Percentiles rank a stretch among this genome's conserved stretches.
Conservation (phyloP, 768 basidiomycete genomes). For the Tricholoma hemisulphureum region DNA sequence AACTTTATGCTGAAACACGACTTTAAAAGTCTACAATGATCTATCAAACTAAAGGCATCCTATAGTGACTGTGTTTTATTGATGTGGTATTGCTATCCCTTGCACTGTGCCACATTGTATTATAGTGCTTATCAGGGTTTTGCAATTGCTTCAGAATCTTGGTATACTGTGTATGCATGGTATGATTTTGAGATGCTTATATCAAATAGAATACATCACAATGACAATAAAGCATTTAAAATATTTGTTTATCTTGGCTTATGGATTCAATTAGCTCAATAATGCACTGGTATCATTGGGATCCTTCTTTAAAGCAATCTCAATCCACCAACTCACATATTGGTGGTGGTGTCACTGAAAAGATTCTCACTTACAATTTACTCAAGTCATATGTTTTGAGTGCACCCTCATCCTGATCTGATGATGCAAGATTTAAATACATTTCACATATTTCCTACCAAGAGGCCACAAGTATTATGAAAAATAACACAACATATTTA, state of each 20-base stretch:
- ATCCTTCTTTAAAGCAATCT: not conserved
- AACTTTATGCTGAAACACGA: not conserved
- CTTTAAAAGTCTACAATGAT: not conserved
- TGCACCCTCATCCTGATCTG: not conserved
- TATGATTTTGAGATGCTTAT: not conserved
- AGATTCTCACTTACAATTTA: not conserved
- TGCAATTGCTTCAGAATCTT: not conserved
- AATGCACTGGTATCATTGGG: not conserved
- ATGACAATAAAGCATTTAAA: not conserved
- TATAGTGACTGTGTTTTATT: not conserved
- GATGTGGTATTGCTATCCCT: not conserved
- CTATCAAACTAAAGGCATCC: not conserved
- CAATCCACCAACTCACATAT: not conserved
- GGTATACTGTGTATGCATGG: not conserved
- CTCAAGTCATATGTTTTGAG: slow-evolving; percentile 1
- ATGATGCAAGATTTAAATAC: not conserved
- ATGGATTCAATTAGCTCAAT: not conserved
- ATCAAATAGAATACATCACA: not conserved
- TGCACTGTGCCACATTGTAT: not conserved
- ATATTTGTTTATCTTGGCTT: not conserved
- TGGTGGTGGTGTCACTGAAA: slow-evolving; percentile 2
- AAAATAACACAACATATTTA: slow-evolving; percentile 1
- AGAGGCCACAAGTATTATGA: not conserved
- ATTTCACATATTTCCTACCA: not conserved
- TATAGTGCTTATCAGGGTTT: not conserved